Evolutionary conservation across 208 protist species (phyloP), one percentile per base, ranked within the genome.

Genomic region (Lotmaria passim): DNA sequence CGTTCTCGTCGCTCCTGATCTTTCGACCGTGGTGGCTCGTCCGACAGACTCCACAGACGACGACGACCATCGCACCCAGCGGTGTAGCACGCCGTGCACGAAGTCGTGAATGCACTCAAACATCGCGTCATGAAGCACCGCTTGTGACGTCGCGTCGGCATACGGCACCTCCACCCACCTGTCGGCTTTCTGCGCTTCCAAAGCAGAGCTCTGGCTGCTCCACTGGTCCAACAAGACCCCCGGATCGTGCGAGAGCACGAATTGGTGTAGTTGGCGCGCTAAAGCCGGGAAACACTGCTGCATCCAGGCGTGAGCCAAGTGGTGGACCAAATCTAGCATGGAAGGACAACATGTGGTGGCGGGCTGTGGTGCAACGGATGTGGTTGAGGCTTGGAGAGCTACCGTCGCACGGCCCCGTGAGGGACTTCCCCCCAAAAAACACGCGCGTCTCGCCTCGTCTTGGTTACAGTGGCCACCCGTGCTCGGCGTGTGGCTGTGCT

Each of bases 321-420:
- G 41, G 53, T 84, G 74, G 1, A 84, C 59, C 0, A 78, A 15
- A 14, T 80, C 74, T 21, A 84, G 39, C 12, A 81, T 23, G 28
- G 70, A 81, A 0, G 79, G 78, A n/a, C 44, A 81, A 12, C 60
- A 59, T 4, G 53, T 57, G 17, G 53, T 8, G 24, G 33, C 41
- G 2, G 21, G 2, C 19, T 19, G 24, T 0, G 53, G n/a, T 12
- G 53, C 5, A 0, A 3, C 10, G n/a, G 53, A 8, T 59, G 53
- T 39, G 7, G 43, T 14, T 39, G 36, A 39, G 6, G 36, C 12
- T 39, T 14, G 8, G 36, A 39, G 36, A 39, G 12, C 36, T 39
- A 6, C 36, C 36, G 12, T 39, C 36, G n/a, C n/a, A n/a, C n/a
- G n/a, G n/a, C n/a, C n/a, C n/a, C n/a, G n/a, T n/a, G n/a, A n/a